These are phyloP conservation scores for Rubroboletus pulcherrimus DNA, from an alignment of 768 basidiomycete species.

Conservation along the genomic window DNA sequence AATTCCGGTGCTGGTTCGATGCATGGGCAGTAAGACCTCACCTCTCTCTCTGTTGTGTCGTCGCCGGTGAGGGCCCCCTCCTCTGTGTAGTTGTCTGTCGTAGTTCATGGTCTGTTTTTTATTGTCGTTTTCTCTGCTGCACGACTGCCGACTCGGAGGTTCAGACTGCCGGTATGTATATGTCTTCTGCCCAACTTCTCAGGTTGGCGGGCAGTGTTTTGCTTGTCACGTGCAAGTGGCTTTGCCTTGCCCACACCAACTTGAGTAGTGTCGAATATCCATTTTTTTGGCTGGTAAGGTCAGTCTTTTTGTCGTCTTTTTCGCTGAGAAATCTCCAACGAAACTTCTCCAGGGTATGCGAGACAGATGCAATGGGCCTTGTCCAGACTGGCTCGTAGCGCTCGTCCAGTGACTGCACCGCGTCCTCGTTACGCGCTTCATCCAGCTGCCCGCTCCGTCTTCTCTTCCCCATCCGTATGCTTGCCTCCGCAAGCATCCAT, in stretches of 20 bases:
- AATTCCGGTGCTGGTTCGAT: neutral
- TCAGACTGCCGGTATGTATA: neutral
- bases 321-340: neutral
- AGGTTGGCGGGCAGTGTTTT: neutral
- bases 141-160: neutral
- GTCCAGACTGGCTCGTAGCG: conserved; percentile 48
- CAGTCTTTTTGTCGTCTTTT: neutral
- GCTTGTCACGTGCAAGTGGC: conserved; percentile 20
- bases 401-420: conserved; percentile 4
- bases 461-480: conserved; percentile 2
- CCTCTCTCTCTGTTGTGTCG: conserved; percentile 47
- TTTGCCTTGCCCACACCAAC: neutral
- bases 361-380: conserved; percentile 71
- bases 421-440: neutral
- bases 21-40: conserved; percentile 33
- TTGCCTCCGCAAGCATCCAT: conserved; percentile 4
- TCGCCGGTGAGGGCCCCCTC: conserved; percentile 45
- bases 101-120: conserved; percentile 45
- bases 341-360: conserved; percentile 45
- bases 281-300: conserved; percentile 11
- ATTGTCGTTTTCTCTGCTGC: neutral
- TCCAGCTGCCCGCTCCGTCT: conserved; percentile 3
- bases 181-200: neutral
- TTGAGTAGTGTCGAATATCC: neutral
- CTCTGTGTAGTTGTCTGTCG: conserved; percentile 46